These are phyloP conservation scores for Leccinum longicurvipes DNA, from an alignment of 768 basidiomycete species.

Conservation along the genomic window DNA sequence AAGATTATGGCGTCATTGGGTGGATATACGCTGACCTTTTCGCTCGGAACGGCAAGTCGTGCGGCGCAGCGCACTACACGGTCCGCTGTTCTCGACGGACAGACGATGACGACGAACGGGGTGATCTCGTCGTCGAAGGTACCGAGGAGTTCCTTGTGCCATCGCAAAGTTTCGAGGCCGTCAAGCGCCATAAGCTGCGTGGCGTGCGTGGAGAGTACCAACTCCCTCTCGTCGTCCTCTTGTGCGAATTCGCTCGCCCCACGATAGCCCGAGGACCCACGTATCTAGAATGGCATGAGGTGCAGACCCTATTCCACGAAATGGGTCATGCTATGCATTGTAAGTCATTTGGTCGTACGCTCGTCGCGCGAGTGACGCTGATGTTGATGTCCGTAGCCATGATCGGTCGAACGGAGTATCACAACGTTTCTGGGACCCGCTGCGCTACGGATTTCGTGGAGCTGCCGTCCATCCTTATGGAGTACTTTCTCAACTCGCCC, in stretches of 20 bases:
- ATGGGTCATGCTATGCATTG: slow-evolving; percentile 99
- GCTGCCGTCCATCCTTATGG: slow-evolving; percentile 97
- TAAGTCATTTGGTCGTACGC: slow-evolving; percentile 42
- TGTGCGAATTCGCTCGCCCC: slow-evolving; percentile 81
- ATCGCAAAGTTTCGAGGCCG: slow-evolving; percentile 61
- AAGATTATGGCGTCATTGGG: slow-evolving; percentile 81
- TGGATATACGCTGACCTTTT: slow-evolving; percentile 96
- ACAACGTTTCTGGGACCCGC: slow-evolving; percentile 96
- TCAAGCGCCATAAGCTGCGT: slow-evolving; percentile 55
- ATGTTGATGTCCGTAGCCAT: slow-evolving; percentile 59
- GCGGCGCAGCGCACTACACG: slow-evolving; percentile 96
- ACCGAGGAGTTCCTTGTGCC: slow-evolving; percentile 41
- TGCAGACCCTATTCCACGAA: slow-evolving; percentile 93
- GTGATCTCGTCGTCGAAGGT: slow-evolving; percentile 50
- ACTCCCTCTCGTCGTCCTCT: slow-evolving; percentile 85
- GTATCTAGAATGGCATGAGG: slow-evolving; percentile 86
- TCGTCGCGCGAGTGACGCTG: not conserved
- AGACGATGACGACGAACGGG: slow-evolving; percentile 81
- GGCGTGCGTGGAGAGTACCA: slow-evolving; percentile 74
- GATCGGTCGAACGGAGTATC: slow-evolving; percentile 96
- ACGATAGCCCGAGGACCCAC: slow-evolving; percentile 61
- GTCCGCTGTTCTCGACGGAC: slow-evolving; percentile 90
- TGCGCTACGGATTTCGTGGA: slow-evolving; percentile 99
- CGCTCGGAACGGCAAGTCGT: slow-evolving; percentile 76
- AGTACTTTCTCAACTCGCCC: slow-evolving; percentile 89